phyloP scores from a whole-genome alignment of 306 rosid species.

The Vicia villosa region DNA sequence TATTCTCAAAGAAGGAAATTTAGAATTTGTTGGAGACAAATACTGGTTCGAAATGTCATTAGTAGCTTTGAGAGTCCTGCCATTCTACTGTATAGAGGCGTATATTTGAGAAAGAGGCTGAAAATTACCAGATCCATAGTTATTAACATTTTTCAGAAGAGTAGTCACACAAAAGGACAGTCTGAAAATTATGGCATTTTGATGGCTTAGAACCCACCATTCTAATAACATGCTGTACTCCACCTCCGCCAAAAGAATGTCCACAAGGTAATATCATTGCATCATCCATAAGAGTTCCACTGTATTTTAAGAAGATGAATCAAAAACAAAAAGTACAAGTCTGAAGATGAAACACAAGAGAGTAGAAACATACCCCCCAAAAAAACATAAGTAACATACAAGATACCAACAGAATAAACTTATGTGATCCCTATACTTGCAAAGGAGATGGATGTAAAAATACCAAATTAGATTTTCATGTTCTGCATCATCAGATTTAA shows the following conservation, averaged over 20 bases:
- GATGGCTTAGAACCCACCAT: constrained; percentile 77
- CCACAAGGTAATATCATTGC: constrained; percentile 99
- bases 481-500: constrained; percentile 17
- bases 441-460: not conserved
- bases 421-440: not conserved
- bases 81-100: constrained; percentile 37
- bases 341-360: constrained; percentile 5
- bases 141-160: constrained; percentile 42
- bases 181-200: constrained; percentile 39
- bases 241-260: constrained; percentile 94
- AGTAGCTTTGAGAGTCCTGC: constrained; percentile 19
- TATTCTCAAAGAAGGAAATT: not conserved
- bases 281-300: constrained; percentile 95
- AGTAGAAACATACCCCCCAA: too few species aligned
- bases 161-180: constrained; percentile 43
- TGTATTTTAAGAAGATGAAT: constrained; percentile 45
- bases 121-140: constrained; percentile 43
- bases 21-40: not conserved
- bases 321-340: constrained; percentile 16
- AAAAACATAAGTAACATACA: not conserved
- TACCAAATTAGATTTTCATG: not conserved
- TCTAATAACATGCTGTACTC: constrained; percentile 82
- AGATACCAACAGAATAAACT: constrained; percentile 23
- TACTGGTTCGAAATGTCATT: constrained; percentile 24
- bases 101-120: constrained; percentile 37